Conservation (phyloP, 2,329 filamentous ascomycete genomes). For the Verticillium alfalfae region DNA sequence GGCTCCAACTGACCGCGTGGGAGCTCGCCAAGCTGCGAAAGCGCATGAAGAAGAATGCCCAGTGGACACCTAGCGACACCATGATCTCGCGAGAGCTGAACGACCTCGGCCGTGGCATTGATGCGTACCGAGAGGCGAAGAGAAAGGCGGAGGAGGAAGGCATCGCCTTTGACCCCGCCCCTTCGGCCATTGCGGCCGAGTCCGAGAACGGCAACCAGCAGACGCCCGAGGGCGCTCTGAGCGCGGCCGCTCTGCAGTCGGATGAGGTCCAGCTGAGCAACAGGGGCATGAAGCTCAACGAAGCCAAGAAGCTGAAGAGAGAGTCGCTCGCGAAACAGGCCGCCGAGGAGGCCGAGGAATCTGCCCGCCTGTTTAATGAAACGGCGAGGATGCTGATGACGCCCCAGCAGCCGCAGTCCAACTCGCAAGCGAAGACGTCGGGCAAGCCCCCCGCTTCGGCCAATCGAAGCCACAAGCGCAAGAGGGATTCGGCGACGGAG, state of each 20-base stretch:
- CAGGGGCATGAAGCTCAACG: constrained; percentile 72
- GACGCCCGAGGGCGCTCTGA: constrained; percentile 55
- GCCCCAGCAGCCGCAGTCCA: constrained; percentile 17
- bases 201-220: constrained; percentile 45
- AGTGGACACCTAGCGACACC: constrained; percentile 78
- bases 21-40: constrained; percentile 68
- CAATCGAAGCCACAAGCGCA: constrained; percentile 32
- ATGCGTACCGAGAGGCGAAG: constrained; percentile 57
- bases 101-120: constrained; percentile 60
- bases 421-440: constrained; percentile 8
- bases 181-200: constrained; percentile 37
- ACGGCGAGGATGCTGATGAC: constrained; percentile 39
- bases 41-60: constrained; percentile 87
- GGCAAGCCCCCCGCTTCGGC: not conserved
- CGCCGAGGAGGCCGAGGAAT: constrained; percentile 57
- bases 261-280: constrained; percentile 64
- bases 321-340: constrained; percentile 58
- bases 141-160: constrained; percentile 62
- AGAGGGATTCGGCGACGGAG: constrained; percentile 32
- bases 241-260: constrained; percentile 46
- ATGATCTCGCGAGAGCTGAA: constrained; percentile 80
- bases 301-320: constrained; percentile 69
- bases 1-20: constrained; percentile 60
- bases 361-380: constrained; percentile 46
- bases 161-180: constrained; percentile 46